A percentile compares a stretch with the other conserved stretches of the same genome.
Conservation (phyloP, 78 protist genomes). For the Trichosphaerium sp. region DNA sequence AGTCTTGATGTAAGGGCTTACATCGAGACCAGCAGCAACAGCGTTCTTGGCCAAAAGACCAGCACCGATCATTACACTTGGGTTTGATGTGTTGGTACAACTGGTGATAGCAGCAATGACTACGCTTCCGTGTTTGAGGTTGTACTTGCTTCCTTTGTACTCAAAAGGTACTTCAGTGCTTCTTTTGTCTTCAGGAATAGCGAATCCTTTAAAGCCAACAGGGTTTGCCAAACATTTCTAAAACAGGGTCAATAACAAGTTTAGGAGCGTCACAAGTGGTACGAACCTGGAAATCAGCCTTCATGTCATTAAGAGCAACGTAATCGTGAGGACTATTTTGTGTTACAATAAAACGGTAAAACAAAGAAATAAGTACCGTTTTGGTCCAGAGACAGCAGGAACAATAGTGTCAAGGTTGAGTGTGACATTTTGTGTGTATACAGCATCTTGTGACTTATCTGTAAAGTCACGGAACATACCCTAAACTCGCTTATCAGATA, state of each 20-base stretch:
- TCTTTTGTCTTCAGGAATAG: constrained; percentile 21
- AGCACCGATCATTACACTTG: constrained; percentile 84
- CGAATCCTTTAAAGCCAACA: constrained; percentile 77
- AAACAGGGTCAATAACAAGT: background rate
- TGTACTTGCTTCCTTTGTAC: constrained; percentile 38
- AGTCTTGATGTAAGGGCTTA: constrained; percentile 61
- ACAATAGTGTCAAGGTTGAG: constrained; percentile 57
- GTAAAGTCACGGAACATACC: constrained; percentile 19
- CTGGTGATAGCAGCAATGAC: constrained; percentile 81
- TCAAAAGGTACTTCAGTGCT: constrained; percentile 26
- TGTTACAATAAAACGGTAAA: too few species aligned
- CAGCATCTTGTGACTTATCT: constrained; percentile 1
- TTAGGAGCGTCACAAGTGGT: background rate
- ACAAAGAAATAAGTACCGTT: too few species aligned
- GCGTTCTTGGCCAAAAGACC: constrained; percentile 77
- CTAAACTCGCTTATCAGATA: background rate
- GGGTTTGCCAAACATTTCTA: constrained; percentile 32
- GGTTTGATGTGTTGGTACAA: constrained; percentile 85
- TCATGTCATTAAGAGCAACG: constrained; percentile 51
- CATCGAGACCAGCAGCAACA: constrained; percentile 53
- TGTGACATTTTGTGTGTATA: constrained; percentile 30
- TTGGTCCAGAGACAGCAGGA: constrained; percentile 69
- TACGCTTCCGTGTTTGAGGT: constrained; percentile 65
- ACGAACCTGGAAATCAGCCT: constrained; percentile 42
- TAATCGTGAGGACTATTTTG: constrained; percentile 79